Percentiles rank a stretch among this genome's conserved stretches.
These are phyloP conservation scores for Cicer chorassanicum DNA, from an alignment of 306 rosid species.

Conservation along the genomic window DNA sequence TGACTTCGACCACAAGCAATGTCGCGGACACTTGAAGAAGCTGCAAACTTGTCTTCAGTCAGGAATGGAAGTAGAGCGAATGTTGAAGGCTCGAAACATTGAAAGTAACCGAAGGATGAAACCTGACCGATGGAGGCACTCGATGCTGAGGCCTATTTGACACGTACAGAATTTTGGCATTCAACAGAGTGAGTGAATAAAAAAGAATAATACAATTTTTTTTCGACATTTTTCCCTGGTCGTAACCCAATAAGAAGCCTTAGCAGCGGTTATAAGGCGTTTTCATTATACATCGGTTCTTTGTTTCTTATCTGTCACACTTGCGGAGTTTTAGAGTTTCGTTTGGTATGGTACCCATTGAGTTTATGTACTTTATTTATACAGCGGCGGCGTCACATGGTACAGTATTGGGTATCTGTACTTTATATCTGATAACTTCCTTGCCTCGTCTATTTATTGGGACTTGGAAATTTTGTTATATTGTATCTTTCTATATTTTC, in stretches of 20 bases:
- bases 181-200: slow-evolving; percentile 38
- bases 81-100: slow-evolving; percentile 61
- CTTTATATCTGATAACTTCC: slow-evolving; percentile 51
- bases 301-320: slow-evolving; percentile 35
- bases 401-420: slow-evolving; percentile 39
- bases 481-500: slow-evolving; percentile 25
- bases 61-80: slow-evolving; percentile 68
- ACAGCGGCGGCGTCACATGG: background rate
- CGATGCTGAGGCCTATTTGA: slow-evolving; percentile 59
- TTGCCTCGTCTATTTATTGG: slow-evolving; percentile 73
- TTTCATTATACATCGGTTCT: slow-evolving; percentile 5
- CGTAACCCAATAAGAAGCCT: slow-evolving; percentile 48
- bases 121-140: slow-evolving; percentile 67
- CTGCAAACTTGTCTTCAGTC: slow-evolving; percentile 78
- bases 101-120: slow-evolving; percentile 72
- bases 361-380: slow-evolving; percentile 24
- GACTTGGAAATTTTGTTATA: slow-evolving; percentile 67
- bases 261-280: slow-evolving; percentile 48
- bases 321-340: slow-evolving; percentile 29
- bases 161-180: slow-evolving; percentile 55
- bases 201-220: slow-evolving; percentile 45
- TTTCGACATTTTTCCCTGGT: slow-evolving; percentile 47
- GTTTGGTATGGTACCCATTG: slow-evolving; percentile 21
- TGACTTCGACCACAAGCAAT: slow-evolving; percentile 68
- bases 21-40: slow-evolving; percentile 77